phyloP scores from a whole-genome alignment of 306 rosid genomes.

The Casuarina glauca region DNA sequence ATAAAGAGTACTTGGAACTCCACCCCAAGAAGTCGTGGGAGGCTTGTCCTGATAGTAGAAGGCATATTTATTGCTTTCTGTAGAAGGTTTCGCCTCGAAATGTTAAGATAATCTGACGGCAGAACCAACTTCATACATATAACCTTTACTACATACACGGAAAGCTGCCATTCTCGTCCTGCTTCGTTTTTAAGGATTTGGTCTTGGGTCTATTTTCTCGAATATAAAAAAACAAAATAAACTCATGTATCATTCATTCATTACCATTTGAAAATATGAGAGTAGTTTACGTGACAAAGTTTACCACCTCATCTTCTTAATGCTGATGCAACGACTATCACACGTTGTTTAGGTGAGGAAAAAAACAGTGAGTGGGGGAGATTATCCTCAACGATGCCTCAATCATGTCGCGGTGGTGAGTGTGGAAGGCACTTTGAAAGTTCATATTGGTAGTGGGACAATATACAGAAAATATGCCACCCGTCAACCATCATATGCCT shows the following conservation, averaged over 20 bases:
- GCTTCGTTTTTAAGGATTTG: no score
- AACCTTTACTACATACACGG: no score
- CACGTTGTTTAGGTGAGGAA: background rate
- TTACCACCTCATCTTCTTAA: background rate
- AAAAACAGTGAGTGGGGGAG: background rate
- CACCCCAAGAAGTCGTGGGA: no score
- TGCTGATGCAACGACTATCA: background rate
- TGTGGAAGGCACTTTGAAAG: constrained; percentile 6
- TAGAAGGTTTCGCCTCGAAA: no score
- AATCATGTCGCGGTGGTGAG: constrained; percentile 7
- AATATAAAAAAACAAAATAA: background rate
- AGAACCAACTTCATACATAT: no score
- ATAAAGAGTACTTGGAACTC: no score
- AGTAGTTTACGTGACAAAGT: constrained; percentile 4
- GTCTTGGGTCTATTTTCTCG: no score
- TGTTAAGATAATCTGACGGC: no score
- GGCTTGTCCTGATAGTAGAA: no score
- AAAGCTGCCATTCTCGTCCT: no score
- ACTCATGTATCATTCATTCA: background rate
- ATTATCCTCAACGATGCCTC: constrained; percentile 6
- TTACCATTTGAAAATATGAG: background rate
- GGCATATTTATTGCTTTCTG: no score
- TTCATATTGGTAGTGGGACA: constrained; percentile 10
- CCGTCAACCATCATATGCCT: background rate
- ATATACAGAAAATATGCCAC: background rate